phyloP scores from a whole-genome alignment of 176 grass and related monocot genomes.

The Eleusine indica region DNA sequence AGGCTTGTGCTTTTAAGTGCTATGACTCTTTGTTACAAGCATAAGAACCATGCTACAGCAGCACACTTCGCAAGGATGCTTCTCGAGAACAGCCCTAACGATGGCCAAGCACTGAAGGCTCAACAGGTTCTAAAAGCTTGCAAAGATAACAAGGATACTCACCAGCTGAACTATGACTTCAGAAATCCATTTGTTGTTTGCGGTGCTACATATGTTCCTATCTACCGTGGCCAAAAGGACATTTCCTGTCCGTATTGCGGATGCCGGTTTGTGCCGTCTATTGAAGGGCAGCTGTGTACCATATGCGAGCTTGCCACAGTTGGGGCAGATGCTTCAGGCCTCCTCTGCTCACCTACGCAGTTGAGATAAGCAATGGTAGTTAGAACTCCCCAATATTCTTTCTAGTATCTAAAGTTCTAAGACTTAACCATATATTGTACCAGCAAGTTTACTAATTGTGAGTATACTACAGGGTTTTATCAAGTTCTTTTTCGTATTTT shows the following conservation, averaged over 20 bases:
- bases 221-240: constrained; percentile 88
- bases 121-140: constrained; percentile 64
- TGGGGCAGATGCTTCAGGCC: constrained; percentile 81
- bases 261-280: constrained; percentile 54
- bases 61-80: constrained; percentile 79
- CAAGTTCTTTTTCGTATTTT: too few species aligned
- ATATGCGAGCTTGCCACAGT: constrained; percentile 78
- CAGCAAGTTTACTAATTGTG: too few species aligned
- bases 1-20: constrained; percentile 69
- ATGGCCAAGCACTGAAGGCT: constrained; percentile 71
- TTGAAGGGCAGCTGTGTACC: constrained; percentile 77
- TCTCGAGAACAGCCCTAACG: constrained; percentile 66
- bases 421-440: too few species aligned
- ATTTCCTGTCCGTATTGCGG: constrained; percentile 79
- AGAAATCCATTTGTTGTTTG: constrained; percentile 92
- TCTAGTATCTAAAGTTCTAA: too few species aligned
- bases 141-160: constrained; percentile 45
- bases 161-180: constrained; percentile 73
- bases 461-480: too few species aligned
- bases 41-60: constrained; percentile 64
- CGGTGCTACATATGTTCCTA: constrained; percentile 71
- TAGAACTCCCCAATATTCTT: neutral
- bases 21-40: constrained; percentile 74
- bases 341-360: constrained; percentile 74
- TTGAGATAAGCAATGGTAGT: constrained; percentile 53